Evolutionary conservation across 208 protist species (phyloP).

Genomic region (Trypanosoma brucei): DNA sequence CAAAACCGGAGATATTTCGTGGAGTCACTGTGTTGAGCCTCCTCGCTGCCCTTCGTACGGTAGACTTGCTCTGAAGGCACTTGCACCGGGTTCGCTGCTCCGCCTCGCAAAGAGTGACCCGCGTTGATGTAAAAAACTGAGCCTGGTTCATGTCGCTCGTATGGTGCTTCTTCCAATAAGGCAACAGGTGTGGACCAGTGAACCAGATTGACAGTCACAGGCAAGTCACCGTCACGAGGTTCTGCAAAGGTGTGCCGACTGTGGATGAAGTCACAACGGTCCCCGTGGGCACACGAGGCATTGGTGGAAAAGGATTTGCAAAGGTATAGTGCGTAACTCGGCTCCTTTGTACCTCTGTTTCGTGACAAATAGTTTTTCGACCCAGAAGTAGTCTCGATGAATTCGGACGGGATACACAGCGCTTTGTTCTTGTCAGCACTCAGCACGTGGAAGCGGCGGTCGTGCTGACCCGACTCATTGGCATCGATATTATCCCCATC

Average conservation of each 20-base stretch:
- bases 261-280: conserved; percentile 65
- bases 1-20: conserved; percentile 47
- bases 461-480: conserved; percentile 24
- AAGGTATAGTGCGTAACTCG: conserved; percentile 57
- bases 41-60: conserved; percentile 42
- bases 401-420: conserved; percentile 49
- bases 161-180: conserved; percentile 29
- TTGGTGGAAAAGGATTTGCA: conserved; percentile 49
- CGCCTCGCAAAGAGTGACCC: conserved; percentile 1
- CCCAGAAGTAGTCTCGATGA: conserved; percentile 44
- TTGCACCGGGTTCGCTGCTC: neutral
- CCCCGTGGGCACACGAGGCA: conserved; percentile 37
- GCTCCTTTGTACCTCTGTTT: conserved; percentile 29
- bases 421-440: conserved; percentile 56
- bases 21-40: conserved; percentile 27
- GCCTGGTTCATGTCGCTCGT: conserved; percentile 38
- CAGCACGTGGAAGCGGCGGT: conserved; percentile 53
- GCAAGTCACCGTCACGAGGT: conserved; percentile 11
- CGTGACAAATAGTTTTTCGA: conserved; percentile 40
- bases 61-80: conserved; percentile 45
- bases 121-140: conserved; percentile 42
- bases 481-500: conserved; percentile 11
- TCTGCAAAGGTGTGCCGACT: conserved; percentile 29
- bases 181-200: conserved; percentile 44
- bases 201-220: conserved; percentile 36